Evolutionary conservation across 257 asterid genomes (phyloP).

Genomic region (Asclepias syriaca): DNA sequence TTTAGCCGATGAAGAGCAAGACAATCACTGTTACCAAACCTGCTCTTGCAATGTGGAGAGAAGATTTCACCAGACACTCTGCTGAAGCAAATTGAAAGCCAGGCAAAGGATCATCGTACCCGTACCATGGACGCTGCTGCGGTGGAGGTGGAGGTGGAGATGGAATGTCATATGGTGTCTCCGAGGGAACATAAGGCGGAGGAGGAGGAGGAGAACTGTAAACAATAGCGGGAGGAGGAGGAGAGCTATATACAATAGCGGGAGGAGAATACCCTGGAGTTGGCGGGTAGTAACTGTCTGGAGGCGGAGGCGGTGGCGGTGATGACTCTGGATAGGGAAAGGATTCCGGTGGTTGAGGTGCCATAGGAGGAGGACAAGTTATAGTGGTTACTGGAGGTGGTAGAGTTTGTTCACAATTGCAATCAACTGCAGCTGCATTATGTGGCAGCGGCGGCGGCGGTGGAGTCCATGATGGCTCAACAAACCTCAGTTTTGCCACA

Average conservation of each 20-base stretch:
- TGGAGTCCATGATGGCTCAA: not conserved
- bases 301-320: not conserved
- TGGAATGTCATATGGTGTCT: not conserved
- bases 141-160: not conserved
- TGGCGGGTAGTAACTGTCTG: not conserved
- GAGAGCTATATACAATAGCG: not conserved
- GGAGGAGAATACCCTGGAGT: not conserved
- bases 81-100: not conserved
- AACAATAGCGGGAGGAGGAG: not conserved
- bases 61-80: not conserved
- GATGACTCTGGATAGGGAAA: too few relatives aligned
- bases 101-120: not conserved
- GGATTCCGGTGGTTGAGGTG: not conserved
- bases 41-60: not conserved
- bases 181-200: not conserved
- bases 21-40: not conserved
- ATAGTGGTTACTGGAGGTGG: not conserved
- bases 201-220: slow-evolving; percentile 4
- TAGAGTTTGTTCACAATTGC: not conserved
- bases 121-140: not conserved
- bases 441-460: not conserved
- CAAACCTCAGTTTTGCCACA: not conserved
- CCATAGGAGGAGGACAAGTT: too few relatives aligned
- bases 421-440: not conserved
- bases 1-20: not conserved